Evolutionary conservation across 2,329 filamentous ascomycete species (phyloP).

Genomic region (Passalora sequoiae): DNA sequence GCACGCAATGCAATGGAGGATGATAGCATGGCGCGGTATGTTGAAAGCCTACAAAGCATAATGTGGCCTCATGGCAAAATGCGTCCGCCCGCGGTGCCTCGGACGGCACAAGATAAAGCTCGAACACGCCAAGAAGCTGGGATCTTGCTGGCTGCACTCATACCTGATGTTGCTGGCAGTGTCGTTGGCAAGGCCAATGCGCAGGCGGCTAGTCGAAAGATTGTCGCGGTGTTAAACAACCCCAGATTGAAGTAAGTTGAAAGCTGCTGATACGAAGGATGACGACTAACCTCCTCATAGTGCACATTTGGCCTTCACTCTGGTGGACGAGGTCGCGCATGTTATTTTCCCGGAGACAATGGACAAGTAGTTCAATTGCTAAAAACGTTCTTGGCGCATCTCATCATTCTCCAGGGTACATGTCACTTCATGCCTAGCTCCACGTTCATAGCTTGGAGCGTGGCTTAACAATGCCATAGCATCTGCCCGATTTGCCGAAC

Average conservation of each 20-base stretch:
- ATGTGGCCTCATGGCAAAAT: constrained; percentile 74
- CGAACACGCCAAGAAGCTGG: constrained; percentile 82
- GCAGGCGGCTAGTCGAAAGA: constrained; percentile 77
- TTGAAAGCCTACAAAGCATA: constrained; percentile 64
- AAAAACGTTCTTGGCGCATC: not conserved
- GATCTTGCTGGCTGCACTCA: constrained; percentile 78
- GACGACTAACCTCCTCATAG: constrained; percentile 32
- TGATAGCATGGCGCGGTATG: constrained; percentile 69
- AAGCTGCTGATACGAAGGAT: constrained; percentile 20
- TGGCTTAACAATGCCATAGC: constrained; percentile 15
- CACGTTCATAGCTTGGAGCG: constrained; percentile 17
- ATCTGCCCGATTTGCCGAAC: constrained; percentile 21
- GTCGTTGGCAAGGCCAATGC: constrained; percentile 92
- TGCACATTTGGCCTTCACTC: constrained; percentile 47
- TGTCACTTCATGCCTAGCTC: no score
- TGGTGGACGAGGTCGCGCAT: constrained; percentile 46
- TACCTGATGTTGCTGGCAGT: constrained; percentile 86
- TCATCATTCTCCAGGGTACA: no score
- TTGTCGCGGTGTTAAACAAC: constrained; percentile 91
- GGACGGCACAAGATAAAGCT: constrained; percentile 68
- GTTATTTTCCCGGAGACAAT: constrained; percentile 39
- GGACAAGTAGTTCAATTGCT: constrained; percentile 13
- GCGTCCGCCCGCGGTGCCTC: constrained; percentile 47
- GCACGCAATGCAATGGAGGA: constrained; percentile 70
- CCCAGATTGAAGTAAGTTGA: constrained; percentile 74